phyloP scores from a whole-genome alignment of 1,284 basidiomycete species.

The Pseudozyma pruni region DNA sequence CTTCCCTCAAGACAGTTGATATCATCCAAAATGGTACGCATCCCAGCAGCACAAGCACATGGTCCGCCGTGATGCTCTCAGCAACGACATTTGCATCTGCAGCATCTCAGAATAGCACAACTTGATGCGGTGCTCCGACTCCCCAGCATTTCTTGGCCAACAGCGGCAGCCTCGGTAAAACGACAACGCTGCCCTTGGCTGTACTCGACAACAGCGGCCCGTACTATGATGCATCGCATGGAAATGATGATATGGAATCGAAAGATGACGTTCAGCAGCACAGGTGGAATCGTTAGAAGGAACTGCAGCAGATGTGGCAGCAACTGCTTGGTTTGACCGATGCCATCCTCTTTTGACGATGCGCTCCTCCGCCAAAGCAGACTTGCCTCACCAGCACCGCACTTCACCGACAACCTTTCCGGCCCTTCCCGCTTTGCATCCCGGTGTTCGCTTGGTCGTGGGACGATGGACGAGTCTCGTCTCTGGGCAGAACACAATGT shows the following conservation, averaged over 20 bases:
- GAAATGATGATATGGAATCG: conserved; percentile 10
- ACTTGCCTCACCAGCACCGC: conserved; percentile 8
- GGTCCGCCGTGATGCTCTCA: conserved; percentile 19
- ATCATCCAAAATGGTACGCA: conserved; percentile 59
- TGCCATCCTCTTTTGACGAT: not conserved
- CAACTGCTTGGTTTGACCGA: conserved; percentile 3
- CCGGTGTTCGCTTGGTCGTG: conserved; percentile 27
- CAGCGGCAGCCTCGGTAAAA: conserved; percentile 18
- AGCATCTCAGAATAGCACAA: conserved; percentile 9
- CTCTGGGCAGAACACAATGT: conserved; percentile 43
- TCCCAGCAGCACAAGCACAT: conserved; percentile 20
- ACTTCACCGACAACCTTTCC: conserved; percentile 22
- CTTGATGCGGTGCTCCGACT: conserved; percentile 26
- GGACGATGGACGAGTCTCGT: conserved; percentile 10
- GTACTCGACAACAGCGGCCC: conserved; percentile 23
- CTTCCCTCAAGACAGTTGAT: conserved; percentile 43
- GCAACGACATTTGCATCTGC: conserved; percentile 4
- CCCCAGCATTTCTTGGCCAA: conserved; percentile 11
- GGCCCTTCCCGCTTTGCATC: conserved; percentile 26
- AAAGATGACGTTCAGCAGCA: too few relatives aligned
- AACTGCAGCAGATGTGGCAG: conserved; percentile 19
- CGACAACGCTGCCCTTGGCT: conserved; percentile 31
- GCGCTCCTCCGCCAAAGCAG: not conserved
- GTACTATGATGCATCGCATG: conserved; percentile 13
- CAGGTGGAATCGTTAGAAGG: conserved; percentile 2